Conservation (phyloP, 177 flowering plant genomes). For the Vitis hybrid region DNA sequence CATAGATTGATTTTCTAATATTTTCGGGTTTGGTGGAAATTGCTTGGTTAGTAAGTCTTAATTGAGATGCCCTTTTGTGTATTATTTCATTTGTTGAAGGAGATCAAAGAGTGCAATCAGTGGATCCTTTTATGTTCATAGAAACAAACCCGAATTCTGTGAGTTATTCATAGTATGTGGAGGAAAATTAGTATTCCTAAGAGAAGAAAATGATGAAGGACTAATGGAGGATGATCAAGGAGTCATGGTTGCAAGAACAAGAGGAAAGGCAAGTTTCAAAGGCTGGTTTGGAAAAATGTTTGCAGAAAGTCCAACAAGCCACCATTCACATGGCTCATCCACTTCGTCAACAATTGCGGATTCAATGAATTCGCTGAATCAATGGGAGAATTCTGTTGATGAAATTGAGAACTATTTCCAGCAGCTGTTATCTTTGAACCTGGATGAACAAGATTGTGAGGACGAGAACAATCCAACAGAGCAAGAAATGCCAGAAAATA, state of each 20-base stretch:
- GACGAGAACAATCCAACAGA: constrained; percentile 26
- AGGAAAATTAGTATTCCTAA: constrained; percentile 49
- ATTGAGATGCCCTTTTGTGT: neutral
- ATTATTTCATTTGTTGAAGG: constrained; percentile 28
- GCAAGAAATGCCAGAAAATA: constrained; percentile 4
- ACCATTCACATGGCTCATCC: constrained; percentile 1
- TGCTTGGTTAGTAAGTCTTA: neutral
- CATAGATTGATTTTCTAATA: neutral
- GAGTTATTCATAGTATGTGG: constrained; percentile 52
- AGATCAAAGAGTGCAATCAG: constrained; percentile 50
- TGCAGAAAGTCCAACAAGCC: constrained; percentile 12
- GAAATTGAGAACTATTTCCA: constrained; percentile 53
- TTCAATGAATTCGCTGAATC: constrained; percentile 14
- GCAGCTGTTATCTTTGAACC: constrained; percentile 28
- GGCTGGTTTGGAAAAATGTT: constrained; percentile 46
- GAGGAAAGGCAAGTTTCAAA: constrained; percentile 30
- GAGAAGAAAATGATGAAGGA: constrained; percentile 40
- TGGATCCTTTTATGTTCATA: constrained; percentile 50
- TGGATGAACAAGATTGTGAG: constrained; percentile 18
- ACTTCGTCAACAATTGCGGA: constrained; percentile 6
- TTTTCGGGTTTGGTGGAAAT: neutral
- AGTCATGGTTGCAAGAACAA: constrained; percentile 26
- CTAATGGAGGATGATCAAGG: constrained; percentile 43
- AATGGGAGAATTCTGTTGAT: constrained; percentile 39
- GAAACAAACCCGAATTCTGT: constrained; percentile 55